Evolutionary conservation across 2,329 filamentous ascomycete species (phyloP), one percentile per base, ranked within the genome.

Genomic region (Alternaria rosae): DNA sequence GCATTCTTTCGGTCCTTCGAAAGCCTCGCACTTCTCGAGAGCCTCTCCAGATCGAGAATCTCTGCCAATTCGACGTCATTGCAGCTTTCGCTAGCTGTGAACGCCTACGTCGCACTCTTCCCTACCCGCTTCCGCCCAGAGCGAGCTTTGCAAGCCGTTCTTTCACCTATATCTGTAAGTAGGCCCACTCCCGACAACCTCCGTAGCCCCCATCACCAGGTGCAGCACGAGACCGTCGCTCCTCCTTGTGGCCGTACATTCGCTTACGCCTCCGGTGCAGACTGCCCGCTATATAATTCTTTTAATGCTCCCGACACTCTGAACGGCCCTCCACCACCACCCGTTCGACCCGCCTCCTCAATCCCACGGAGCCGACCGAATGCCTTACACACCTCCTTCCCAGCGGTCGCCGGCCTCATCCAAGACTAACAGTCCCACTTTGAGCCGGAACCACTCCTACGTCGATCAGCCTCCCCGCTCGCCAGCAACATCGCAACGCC

Each of bases 381-480:
- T 95, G 92, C 92, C 92, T 88, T 95, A 95, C 84, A 95, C 92
- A 80, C 92, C 92, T 64, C 92, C 92, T 66, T 88, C 89, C 72
- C 87, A 87, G 80, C 83, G 84, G 80, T 87, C 86, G 71, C 87
- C 87, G 78, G 82, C 83, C 73, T 82, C 84, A 69, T 87, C 87
- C 61, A 85, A 84, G 76, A 79, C 82, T 54, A 82, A 77, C 72
- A 85, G 83, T 68, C 85, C 84, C 67, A 79, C 76, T 57, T 73
- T 83, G 71, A 85, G 80, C 74, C 82, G 83, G 61, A 82, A 79
- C 66, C 81, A 85, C 69, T 86, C 85, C 59, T 85, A 84, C 72
- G 75, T 77, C 74, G 80, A 82, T 62, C 77, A 73, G 51, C 67
- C 67, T 61, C 73, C 69, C 59, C 78, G 66, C 72, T 79, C 71